phyloP scores from a whole-genome alignment of 1,284 basidiomycete genomes.

The Microbotryomycetes sp. region DNA sequence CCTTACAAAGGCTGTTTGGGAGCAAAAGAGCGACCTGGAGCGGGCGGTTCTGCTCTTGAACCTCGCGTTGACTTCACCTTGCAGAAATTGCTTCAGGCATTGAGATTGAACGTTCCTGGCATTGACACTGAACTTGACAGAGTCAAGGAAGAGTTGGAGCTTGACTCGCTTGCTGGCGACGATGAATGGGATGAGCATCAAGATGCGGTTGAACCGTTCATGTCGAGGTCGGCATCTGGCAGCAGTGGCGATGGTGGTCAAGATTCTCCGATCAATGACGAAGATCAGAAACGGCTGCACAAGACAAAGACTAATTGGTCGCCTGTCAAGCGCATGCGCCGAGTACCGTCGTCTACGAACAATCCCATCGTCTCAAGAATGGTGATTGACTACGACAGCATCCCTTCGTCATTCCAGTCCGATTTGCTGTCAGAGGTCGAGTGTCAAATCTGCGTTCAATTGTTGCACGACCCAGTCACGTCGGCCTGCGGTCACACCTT shows the following conservation, averaged over 20 bases:
- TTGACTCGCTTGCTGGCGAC: not conserved
- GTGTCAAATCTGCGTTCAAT: constrained; percentile 82
- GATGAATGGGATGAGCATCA: constrained; percentile 2
- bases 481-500: constrained; percentile 94
- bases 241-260: not conserved
- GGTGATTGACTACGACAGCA: not conserved
- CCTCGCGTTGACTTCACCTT: constrained; percentile 27
- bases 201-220: not conserved
- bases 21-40: constrained; percentile 10
- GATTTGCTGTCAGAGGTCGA: constrained; percentile 66
- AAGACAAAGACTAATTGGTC: constrained; percentile 1
- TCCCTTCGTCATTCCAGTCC: constrained; percentile 28
- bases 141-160: constrained; percentile 2
- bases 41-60: not conserved
- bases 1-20: constrained; percentile 4
- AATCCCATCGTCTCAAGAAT: not conserved
- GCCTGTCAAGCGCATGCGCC: constrained; percentile 7
- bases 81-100: constrained; percentile 26
- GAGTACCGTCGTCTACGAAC: not conserved
- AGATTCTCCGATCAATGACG: not conserved
- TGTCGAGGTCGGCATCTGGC: not conserved
- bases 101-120: constrained; percentile 11
- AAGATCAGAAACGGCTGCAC: constrained; percentile 22
- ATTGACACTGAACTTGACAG: not conserved
- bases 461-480: constrained; percentile 79